phyloP scores from a whole-genome alignment of 305 asterid genomes.

The Fraxinus angustifolia region DNA sequence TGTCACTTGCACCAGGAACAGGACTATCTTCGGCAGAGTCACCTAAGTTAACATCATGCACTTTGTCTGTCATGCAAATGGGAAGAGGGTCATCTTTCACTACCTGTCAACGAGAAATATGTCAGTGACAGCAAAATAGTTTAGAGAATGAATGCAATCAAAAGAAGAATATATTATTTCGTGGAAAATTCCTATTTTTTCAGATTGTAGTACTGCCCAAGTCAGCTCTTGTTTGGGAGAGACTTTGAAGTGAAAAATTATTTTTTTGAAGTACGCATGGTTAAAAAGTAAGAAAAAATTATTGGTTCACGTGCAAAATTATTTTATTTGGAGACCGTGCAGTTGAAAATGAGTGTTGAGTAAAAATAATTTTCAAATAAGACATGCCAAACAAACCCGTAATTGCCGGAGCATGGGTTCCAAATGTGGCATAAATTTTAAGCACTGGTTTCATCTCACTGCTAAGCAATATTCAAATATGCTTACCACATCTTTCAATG shows the following conservation, averaged over 20 bases:
- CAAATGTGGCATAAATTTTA: background rate
- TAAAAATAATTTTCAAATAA: background rate
- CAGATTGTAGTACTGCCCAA: conserved; percentile 44
- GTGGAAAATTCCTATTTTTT: conserved; percentile 55
- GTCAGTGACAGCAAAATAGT: background rate
- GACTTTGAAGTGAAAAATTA: background rate
- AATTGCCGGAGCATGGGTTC: conserved; percentile 4
- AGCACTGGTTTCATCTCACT: background rate
- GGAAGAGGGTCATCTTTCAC: conserved; percentile 73
- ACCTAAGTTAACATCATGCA: conserved; percentile 85
- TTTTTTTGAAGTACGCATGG: background rate
- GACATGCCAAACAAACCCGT: background rate
- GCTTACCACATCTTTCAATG: conserved; percentile 36
- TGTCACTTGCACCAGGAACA: conserved; percentile 41
- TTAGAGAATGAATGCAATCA: background rate
- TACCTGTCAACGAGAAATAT: conserved; percentile 47
- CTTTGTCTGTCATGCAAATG: conserved; percentile 71
- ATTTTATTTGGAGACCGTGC: background rate
- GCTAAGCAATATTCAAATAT: background rate
- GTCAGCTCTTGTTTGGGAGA: conserved; percentile 16
- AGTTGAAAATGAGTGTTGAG: background rate
- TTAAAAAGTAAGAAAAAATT: background rate
- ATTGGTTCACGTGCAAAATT: background rate
- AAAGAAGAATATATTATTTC: background rate
- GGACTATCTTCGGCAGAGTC: conserved; percentile 65